Conservation (phyloP, 345 rosid species). For the Fremontodendron californicum region DNA sequence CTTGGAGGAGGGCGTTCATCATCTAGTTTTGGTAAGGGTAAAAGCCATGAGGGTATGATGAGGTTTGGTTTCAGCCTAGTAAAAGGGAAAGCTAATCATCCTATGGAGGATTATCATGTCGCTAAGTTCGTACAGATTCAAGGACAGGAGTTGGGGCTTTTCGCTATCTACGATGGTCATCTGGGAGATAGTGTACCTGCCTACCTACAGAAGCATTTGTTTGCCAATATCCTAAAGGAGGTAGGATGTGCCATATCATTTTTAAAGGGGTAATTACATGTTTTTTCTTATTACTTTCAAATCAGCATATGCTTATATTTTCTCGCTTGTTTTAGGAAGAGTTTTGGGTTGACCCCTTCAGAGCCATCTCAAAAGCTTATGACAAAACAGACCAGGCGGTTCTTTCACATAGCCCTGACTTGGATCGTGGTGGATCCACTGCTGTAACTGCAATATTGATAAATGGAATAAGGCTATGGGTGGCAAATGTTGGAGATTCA, state of each 20-base stretch:
- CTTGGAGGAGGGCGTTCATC: constrained; percentile 50
- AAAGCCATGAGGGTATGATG: constrained; percentile 39
- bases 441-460: constrained; percentile 73
- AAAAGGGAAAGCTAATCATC: constrained; percentile 64
- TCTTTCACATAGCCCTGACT: constrained; percentile 47
- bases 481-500: constrained; percentile 76
- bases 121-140: constrained; percentile 49
- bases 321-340: constrained; percentile 39
- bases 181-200: constrained; percentile 61
- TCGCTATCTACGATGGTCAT: constrained; percentile 79
- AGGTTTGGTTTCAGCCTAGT: constrained; percentile 61
- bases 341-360: constrained; percentile 56
- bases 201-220: constrained; percentile 62
- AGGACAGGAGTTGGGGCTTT: constrained; percentile 61
- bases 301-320: constrained; percentile 15
- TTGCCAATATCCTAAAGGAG: constrained; percentile 58
- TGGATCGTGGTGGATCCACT: constrained; percentile 79
- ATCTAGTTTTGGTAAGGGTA: constrained; percentile 60
- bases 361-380: constrained; percentile 62
- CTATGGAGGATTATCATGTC: constrained; percentile 83
- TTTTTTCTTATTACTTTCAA: constrained; percentile 9
- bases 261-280: constrained; percentile 2
- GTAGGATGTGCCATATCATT: constrained; percentile 28
- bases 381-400: constrained; percentile 65
- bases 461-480: constrained; percentile 50